Evolutionary conservation across 2,329 filamentous ascomycete genomes (phyloP).

Genomic region (Sclerotiophoma versabilis): DNA sequence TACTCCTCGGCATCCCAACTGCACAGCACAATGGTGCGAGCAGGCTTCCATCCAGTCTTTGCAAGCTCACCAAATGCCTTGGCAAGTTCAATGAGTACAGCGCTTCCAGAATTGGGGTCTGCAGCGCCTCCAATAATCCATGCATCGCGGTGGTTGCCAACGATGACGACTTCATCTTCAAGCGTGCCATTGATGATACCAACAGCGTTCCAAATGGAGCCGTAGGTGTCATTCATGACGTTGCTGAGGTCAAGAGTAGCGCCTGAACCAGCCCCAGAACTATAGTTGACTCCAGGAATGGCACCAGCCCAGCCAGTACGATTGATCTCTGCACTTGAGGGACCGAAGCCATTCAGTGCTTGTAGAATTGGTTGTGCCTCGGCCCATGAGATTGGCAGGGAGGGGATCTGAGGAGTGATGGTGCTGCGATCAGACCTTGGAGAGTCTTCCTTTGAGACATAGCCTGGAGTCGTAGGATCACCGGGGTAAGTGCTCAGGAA

Average conservation of each 20-base stretch:
- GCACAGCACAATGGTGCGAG: conserved; percentile 56
- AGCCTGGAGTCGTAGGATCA: conserved; percentile 60
- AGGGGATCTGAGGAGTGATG: conserved; percentile 78
- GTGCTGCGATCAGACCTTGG: conserved; percentile 71
- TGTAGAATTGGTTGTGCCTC: conserved; percentile 83
- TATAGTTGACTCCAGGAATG: conserved; percentile 46
- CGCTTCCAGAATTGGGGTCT: conserved; percentile 61
- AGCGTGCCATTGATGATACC: conserved; percentile 74
- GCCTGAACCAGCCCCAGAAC: conserved; percentile 61
- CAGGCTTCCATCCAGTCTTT: conserved; percentile 60
- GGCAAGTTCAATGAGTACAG: conserved; percentile 58
- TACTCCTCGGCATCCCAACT: conserved; percentile 56
- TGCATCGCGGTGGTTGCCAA: conserved; percentile 63
- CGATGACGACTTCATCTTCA: conserved; percentile 60
- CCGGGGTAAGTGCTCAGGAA: conserved; percentile 68
- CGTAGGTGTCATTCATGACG: conserved; percentile 81
- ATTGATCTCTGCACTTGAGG: conserved; percentile 56
- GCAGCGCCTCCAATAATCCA: conserved; percentile 63
- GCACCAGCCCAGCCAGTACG: conserved; percentile 49
- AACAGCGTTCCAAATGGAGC: conserved; percentile 78
- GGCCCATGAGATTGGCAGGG: conserved; percentile 81
- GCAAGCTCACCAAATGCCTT: conserved; percentile 58
- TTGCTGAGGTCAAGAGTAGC: conserved; percentile 59
- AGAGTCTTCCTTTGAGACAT: conserved; percentile 81
- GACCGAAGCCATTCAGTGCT: conserved; percentile 82